Base-by-base conservation (phyloP, 2,329 filamentous ascomycete genomes). In the Phoma sp. region DNA sequence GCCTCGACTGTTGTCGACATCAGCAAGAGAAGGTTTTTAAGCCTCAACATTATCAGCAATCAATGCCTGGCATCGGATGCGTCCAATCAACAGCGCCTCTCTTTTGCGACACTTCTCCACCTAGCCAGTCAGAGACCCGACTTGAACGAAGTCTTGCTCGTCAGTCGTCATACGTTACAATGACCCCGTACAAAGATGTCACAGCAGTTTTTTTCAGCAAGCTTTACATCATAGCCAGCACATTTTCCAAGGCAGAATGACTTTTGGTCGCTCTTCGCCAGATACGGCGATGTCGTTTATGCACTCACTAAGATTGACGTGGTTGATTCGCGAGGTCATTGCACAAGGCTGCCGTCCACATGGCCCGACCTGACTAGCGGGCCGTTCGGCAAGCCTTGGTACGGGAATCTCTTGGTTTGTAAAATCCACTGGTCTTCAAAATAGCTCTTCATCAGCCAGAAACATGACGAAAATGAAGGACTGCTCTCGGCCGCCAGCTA, bases 321-420 rank as follows among this genome's bases (percentile, higher is more conserved):
- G 47, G 42, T 30, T 37, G 42, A 40, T 50, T 52, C 49, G 56
- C 60, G 49, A 53, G 50, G 38, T 20, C 28, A 36, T 47, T 26
- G 49, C 45, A 42, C 47, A 32, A 59, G 60, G 57, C 57, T 58
- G 49, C 47, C 39, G 39, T 39, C 9, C 40, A 38, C 58, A 64
- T 47, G 59, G 55, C 51, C 50, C 48, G 54, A 57, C 58, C 43
- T 59, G 51, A 61, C 61, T 61, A 65, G 64, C 59, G 63, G 63
- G 59, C 59, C 62, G 64, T 59, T 59, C 52, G 57, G 56, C 52
- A 55, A 7, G 26, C 30, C 57, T 57, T 60, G 60, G 56, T 55
- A 61, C 60, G 60, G 62, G 57, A 67, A 61, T 61, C 61, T 54
- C 62, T 51, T 59, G 45, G 47, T 53, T 17, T 12, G 57, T 25